A percentile compares a stretch with the other conserved stretches of the same genome.
phyloP scores from a whole-genome alignment of 139 green algal genomes.

The Micractinium sp. region DNA sequence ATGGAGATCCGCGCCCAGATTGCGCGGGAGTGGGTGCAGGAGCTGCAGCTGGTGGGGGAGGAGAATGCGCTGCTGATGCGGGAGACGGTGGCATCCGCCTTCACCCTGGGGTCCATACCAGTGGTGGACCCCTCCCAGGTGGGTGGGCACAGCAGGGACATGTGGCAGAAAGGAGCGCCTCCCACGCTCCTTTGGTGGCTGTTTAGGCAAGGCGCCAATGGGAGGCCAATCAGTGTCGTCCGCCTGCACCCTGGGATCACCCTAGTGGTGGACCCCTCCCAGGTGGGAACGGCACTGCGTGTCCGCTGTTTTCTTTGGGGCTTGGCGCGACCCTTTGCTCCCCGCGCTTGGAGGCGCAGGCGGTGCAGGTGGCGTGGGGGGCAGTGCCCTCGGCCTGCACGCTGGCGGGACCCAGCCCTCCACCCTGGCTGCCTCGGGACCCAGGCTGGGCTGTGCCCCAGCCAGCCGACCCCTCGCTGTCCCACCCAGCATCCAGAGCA shows the following conservation, averaged over 20 bases:
- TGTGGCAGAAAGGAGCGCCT: too few relatives aligned
- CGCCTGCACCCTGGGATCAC: conserved; percentile 28
- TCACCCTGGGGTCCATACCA: conserved; percentile 25
- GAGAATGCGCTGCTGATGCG: conserved; percentile 68
- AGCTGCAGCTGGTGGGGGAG: conserved; percentile 78
- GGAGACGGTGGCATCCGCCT: conserved; percentile 45
- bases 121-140: conserved; percentile 21
- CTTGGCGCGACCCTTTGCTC: too few relatives aligned
- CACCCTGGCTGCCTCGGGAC: too few relatives aligned
- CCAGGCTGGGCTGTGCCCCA: too few relatives aligned
- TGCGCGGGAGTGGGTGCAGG: conserved; percentile 81
- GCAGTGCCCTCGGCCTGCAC: too few relatives aligned
- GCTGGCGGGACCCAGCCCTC: too few relatives aligned
- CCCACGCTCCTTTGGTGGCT: background rate
- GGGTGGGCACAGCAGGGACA: background rate
- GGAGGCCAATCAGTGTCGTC: conserved; percentile 56
- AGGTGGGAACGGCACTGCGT: too few relatives aligned
- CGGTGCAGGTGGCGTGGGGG: too few relatives aligned
- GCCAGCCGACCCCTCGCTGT: too few relatives aligned
- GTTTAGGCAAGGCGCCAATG: conserved; percentile 59
- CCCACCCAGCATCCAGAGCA: too few relatives aligned
- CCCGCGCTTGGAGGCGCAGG: too few relatives aligned
- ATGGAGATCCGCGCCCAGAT: conserved; percentile 83
- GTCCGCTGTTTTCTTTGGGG: too few relatives aligned
- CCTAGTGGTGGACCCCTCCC: conserved; percentile 10